Base-by-base conservation (phyloP, 179 eudicot genomes). In the Gypsophila paniculata region DNA sequence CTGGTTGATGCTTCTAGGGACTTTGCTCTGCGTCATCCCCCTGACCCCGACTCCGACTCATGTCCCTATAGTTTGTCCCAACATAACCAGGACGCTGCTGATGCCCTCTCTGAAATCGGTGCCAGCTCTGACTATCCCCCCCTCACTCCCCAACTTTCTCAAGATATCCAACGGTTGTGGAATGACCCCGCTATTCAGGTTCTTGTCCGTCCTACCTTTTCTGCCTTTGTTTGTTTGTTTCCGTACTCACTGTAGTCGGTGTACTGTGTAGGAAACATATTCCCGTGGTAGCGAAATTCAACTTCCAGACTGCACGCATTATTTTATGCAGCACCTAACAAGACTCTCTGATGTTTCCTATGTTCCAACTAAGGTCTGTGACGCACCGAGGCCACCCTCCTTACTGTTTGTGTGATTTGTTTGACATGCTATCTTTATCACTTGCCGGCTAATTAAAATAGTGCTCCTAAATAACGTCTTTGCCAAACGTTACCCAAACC, bases 181-280 rank as follows among this genome's bases (percentile, higher is more conserved):
- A 88, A 78, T 72, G 98, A 93, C 81, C 68, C 86, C 46, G 96
- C 98, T 19, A 93, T 93, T 78, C 98, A 93, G 96, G 98, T 93
- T 72, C 36, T 36, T 69, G 19, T 2, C 51, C 34, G 39, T 52
- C 63, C 38, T 18, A 42, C 57, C 8, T 10, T 63, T 46, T 6
- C 64, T 59, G n/a, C n/a, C 19, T 65, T 49, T 55, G 64, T 36
- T 19, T 52, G 60, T 58, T 58, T 22, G 32, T 62, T n/a, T 71
- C 25, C 55, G 19, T 70, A 62, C 32, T 49, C 42, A 68, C 12
- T 42, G 61, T 17, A 48, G 8, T 72, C 15, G 22, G 70, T 69
- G 62, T 61, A 71, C 6, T 46, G 9, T 81, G 76, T 72, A 93
- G 98, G 96, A 86, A 84, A 87, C 96, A 55, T 88, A 69, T 79